phyloP scores from a whole-genome alignment of 331 rosid species.

The Prunus yedoensis region DNA sequence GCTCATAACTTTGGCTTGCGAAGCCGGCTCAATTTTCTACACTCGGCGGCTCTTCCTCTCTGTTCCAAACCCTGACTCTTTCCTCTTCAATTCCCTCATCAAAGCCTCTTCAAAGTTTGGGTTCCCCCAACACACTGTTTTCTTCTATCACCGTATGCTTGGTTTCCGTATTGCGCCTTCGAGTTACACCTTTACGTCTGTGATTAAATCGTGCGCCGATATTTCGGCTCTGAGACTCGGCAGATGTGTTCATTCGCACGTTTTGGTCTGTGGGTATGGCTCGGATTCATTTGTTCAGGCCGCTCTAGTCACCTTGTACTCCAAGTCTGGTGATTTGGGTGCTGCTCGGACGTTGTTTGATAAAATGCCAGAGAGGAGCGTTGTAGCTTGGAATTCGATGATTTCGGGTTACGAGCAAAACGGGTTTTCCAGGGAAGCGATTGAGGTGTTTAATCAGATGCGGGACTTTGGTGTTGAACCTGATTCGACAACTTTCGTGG shows the following conservation, averaged over 20 bases:
- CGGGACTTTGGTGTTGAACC: slow-evolving; percentile 41
- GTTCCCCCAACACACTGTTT: slow-evolving; percentile 53
- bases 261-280: slow-evolving; percentile 53
- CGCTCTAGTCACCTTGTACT: slow-evolving; percentile 50
- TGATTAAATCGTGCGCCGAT: slow-evolving; percentile 81
- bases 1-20: slow-evolving; percentile 65
- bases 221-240: slow-evolving; percentile 53
- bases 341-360: slow-evolving; percentile 64
- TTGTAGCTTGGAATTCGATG: slow-evolving; percentile 88
- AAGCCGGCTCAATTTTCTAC: slow-evolving; percentile 73
- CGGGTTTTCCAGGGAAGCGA: slow-evolving; percentile 59
- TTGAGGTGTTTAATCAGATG: slow-evolving; percentile 54
- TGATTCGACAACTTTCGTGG: slow-evolving; percentile 66
- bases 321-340: slow-evolving; percentile 49
- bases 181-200: slow-evolving; percentile 76
- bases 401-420: slow-evolving; percentile 80
- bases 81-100: slow-evolving; percentile 69
- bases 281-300: slow-evolving; percentile 68
- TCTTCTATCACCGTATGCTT: slow-evolving; percentile 69
- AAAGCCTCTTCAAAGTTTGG: slow-evolving; percentile 60
- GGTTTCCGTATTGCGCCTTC: slow-evolving; percentile 42
- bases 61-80: slow-evolving; percentile 57
- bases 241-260: slow-evolving; percentile 53
- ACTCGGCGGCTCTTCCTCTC: slow-evolving; percentile 54
- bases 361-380: slow-evolving; percentile 52